Evolutionary conservation across 2,329 filamentous ascomycete genomes (phyloP).

Genomic region (Diaporthe destruens): DNA sequence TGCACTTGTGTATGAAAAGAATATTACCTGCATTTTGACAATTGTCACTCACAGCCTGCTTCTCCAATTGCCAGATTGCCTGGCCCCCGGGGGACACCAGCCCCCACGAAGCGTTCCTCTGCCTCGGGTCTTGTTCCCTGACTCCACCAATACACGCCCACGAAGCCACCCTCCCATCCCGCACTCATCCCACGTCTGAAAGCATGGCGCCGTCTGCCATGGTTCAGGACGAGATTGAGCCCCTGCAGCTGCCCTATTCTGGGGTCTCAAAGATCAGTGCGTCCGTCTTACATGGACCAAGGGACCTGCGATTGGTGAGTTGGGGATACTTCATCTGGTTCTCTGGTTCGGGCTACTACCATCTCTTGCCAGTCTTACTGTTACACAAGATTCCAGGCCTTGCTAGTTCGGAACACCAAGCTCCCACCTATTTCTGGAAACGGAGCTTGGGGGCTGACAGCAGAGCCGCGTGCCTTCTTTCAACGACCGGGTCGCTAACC

Average conservation of each 20-base stretch:
- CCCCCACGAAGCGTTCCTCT: slow-evolving; percentile 35
- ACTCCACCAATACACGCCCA: slow-evolving; percentile 42
- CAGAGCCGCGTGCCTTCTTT: slow-evolving; percentile 34
- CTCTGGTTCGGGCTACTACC: slow-evolving; percentile 21
- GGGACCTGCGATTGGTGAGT: slow-evolving; percentile 69
- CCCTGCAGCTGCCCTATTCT: slow-evolving; percentile 58
- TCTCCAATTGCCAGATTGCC: slow-evolving; percentile 10
- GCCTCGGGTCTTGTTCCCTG: slow-evolving; percentile 25
- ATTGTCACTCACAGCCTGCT: slow-evolving; percentile 20
- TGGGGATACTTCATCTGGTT: slow-evolving; percentile 13
- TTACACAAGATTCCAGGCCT: slow-evolving; percentile 48
- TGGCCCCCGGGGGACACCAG: slow-evolving; percentile 5
- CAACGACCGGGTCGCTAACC: slow-evolving; percentile 41
- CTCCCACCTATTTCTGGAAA: slow-evolving; percentile 30
- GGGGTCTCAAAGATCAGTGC: slow-evolving; percentile 63
- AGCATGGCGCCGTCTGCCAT: slow-evolving; percentile 66
- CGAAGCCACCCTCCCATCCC: slow-evolving; percentile 46
- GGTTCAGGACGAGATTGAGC: slow-evolving; percentile 53
- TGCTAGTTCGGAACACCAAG: neutral
- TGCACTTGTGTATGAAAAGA: slow-evolving; percentile 26
- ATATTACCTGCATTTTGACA: slow-evolving; percentile 25
- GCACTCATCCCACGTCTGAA: slow-evolving; percentile 52
- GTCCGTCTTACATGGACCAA: slow-evolving; percentile 69
- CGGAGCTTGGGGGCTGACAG: slow-evolving; percentile 33
- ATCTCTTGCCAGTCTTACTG: slow-evolving; percentile 44